These are phyloP conservation scores for Papiliotrema flavescens DNA, from an alignment of 1,284 basidiomycete genomes.

Conservation along the genomic window DNA sequence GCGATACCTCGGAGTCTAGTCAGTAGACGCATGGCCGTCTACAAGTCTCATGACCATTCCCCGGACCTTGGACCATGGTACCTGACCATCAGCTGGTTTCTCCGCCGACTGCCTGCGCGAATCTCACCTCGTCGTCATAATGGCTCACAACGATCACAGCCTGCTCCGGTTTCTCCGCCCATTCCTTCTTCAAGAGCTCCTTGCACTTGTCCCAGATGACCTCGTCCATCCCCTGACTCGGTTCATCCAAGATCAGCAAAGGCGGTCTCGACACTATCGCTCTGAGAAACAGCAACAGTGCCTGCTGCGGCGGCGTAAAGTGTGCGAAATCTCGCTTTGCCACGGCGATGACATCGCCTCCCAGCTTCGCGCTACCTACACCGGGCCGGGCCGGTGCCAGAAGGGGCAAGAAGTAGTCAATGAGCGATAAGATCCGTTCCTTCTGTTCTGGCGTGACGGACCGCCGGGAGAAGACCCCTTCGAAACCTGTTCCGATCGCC, in stretches of 20 bases:
- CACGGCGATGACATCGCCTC: constrained; percentile 15
- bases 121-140: constrained; percentile 74
- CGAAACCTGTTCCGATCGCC: constrained; percentile 78
- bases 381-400: constrained; percentile 10
- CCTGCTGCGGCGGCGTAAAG: constrained; percentile 68
- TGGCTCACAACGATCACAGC: constrained; percentile 80
- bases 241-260: constrained; percentile 80
- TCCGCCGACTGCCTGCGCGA: neutral
- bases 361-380: neutral
- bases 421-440: constrained; percentile 52
- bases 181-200: constrained; percentile 59
- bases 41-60: constrained; percentile 4
- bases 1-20: neutral
- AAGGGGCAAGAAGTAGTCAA: constrained; percentile 55
- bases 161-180: constrained; percentile 57
- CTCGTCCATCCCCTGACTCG: constrained; percentile 84
- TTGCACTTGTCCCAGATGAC: constrained; percentile 64
- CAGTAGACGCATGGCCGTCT: neutral
- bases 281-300: constrained; percentile 74
- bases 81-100: constrained; percentile 1
- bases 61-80: constrained; percentile 3
- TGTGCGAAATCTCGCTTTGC: constrained; percentile 57
- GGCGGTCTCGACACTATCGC: constrained; percentile 67
- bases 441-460: constrained; percentile 51
- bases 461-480: constrained; percentile 67